phyloP scores from a whole-genome alignment of 1,139 yeast species.

The Pichia sp. region DNA sequence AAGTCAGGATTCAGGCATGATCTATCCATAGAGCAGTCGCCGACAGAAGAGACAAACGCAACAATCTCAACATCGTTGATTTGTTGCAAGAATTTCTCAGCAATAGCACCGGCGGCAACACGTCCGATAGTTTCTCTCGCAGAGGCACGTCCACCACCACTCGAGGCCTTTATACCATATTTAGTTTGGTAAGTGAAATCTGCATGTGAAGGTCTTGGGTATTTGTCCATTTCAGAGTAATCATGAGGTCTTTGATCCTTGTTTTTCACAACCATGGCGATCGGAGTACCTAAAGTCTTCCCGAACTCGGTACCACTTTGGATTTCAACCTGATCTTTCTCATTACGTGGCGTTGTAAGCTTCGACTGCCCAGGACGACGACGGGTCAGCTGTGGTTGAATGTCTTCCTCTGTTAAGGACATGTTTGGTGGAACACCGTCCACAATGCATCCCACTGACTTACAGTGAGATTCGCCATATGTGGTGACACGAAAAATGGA shows the following conservation, averaged over 20 bases:
- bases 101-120: conserved; percentile 98
- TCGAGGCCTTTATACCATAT: conserved; percentile 87
- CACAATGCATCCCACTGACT: conserved; percentile 97
- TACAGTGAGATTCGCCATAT: conserved; percentile 97
- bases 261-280: conserved; percentile 86
- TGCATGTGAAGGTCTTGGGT: conserved; percentile 97
- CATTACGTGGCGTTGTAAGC: conserved; percentile 90
- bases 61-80: conserved; percentile 88
- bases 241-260: conserved; percentile 97
- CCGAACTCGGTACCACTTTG: conserved; percentile 96
- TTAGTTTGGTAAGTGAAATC: conserved; percentile 89
- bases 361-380: conserved; percentile 97
- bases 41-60: conserved; percentile 92
- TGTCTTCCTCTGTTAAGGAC: conserved; percentile 75
- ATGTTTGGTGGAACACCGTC: conserved; percentile 98
- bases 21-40: conserved; percentile 71
- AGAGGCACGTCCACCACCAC: conserved; percentile 96
- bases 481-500: conserved; percentile 72
- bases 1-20: conserved; percentile 63
- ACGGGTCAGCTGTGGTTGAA: conserved; percentile 92
- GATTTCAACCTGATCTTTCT: conserved; percentile 85
- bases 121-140: conserved; percentile 98
- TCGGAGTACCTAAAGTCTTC: conserved; percentile 88
- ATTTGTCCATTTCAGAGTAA: conserved; percentile 88
- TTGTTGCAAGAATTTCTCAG: conserved; percentile 78